A percentile compares a stretch with the other conserved stretches of the same genome.
Conservation (phyloP, 2,329 filamentous ascomycete species). For the Fusarium sp. region DNA sequence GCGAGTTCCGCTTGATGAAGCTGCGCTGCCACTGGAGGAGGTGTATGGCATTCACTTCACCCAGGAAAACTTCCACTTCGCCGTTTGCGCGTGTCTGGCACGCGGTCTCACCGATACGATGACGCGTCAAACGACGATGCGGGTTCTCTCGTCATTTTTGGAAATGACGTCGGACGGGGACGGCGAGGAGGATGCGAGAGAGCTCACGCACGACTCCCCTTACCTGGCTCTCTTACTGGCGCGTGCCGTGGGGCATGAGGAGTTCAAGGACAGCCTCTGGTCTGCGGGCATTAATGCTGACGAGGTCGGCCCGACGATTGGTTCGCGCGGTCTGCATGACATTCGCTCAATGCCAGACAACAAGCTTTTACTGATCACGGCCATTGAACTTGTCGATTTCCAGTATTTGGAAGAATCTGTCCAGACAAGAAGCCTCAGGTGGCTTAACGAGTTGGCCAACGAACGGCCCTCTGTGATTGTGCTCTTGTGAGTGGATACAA, state of each 20-base stretch:
- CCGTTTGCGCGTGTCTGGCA: conserved; percentile 75
- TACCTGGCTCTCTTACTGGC: conserved; percentile 75
- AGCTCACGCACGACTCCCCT: conserved; percentile 61
- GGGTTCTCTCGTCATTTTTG: conserved; percentile 75
- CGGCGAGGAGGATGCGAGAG: conserved; percentile 24
- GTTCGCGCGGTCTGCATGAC: conserved; percentile 46
- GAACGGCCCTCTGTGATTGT: conserved; percentile 70
- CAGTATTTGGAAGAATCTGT: conserved; percentile 74
- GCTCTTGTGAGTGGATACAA: conserved; percentile 66
- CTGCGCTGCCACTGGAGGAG: conserved; percentile 74
- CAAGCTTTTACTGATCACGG: conserved; percentile 74
- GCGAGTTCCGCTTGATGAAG: conserved; percentile 73
- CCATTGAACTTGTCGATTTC: conserved; percentile 78
- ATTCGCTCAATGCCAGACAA: conserved; percentile 70
- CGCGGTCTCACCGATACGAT: conserved; percentile 75
- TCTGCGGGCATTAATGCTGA: conserved; percentile 68
- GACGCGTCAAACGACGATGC: conserved; percentile 72
- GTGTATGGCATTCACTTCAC: conserved; percentile 78
- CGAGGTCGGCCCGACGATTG: conserved; percentile 48
- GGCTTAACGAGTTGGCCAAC: conserved; percentile 72
- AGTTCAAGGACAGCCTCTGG: conserved; percentile 76
- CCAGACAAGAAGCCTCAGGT: conserved; percentile 71
- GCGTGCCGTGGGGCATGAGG: conserved; percentile 69
- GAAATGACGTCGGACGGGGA: conserved; percentile 51
- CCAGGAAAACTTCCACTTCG: conserved; percentile 76